Evolutionary conservation across 345 rosid species (phyloP).

Genomic region (Acer yangbiense): DNA sequence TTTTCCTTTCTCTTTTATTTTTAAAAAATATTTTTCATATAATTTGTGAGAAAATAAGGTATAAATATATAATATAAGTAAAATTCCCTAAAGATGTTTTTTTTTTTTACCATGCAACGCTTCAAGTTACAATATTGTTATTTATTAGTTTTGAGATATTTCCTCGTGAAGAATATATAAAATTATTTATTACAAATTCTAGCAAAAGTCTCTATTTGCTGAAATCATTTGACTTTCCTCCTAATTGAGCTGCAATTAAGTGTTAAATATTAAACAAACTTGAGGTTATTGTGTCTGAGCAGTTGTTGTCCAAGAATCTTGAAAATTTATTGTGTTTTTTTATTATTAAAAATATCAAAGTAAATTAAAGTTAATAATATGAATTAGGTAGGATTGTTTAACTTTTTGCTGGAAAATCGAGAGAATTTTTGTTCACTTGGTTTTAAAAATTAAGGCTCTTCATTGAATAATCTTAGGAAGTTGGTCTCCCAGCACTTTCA

Average conservation of each 20-base stretch:
- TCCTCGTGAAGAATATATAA: no score
- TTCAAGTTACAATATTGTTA: neutral
- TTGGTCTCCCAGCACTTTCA: conserved; percentile 9
- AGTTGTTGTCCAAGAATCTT: conserved; percentile 10
- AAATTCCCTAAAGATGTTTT: neutral
- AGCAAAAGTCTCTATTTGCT: neutral
- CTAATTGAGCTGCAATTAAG: neutral
- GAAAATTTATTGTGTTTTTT: neutral
- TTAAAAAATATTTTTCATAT: no score
- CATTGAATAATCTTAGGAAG: conserved; percentile 6
- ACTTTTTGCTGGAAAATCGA: conserved; percentile 28
- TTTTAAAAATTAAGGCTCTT: neutral
- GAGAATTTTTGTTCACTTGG: conserved; percentile 23
- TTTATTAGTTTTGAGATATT: no score
- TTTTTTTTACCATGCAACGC: neutral
- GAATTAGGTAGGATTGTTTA: conserved; percentile 17
- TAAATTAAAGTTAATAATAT: neutral
- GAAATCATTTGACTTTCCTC: neutral
- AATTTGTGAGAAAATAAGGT: no score
- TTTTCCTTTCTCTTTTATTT: no score
- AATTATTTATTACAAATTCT: no score
- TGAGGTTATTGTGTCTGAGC: neutral
- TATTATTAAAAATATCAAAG: conserved; percentile 1
- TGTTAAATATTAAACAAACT: neutral
- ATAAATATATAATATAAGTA: no score